phyloP scores from a whole-genome alignment of 768 basidiomycete genomes.

The Boletus edulis region DNA sequence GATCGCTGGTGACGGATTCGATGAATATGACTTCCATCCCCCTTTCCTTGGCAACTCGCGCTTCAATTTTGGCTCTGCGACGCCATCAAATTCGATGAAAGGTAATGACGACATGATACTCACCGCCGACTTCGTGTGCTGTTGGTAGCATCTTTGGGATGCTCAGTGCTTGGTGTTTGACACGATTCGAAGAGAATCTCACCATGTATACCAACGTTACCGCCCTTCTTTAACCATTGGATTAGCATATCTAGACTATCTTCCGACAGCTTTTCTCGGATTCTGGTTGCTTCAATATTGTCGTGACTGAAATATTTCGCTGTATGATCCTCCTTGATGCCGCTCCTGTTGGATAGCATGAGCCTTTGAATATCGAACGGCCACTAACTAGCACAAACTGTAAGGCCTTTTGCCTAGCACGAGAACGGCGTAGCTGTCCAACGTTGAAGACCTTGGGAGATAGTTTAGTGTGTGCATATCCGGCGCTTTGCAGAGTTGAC shows the following conservation, averaged over 20 bases:
- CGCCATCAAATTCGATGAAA: slow-evolving; percentile 1
- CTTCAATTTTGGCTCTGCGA: slow-evolving; percentile 75
- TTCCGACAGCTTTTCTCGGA: slow-evolving; percentile 79
- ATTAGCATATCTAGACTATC: slow-evolving; percentile 96
- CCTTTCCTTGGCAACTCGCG: slow-evolving; percentile 81
- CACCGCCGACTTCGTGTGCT: slow-evolving; percentile 76
- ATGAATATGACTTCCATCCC: slow-evolving; percentile 89
- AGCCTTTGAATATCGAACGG: background rate
- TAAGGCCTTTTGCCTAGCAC: slow-evolving; percentile 78
- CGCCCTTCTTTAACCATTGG: slow-evolving; percentile 90
- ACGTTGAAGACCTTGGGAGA: slow-evolving; percentile 88
- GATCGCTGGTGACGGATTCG: slow-evolving; percentile 94
- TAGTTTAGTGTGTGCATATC: background rate
- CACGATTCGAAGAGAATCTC: slow-evolving; percentile 13
- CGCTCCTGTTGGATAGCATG: slow-evolving; percentile 47
- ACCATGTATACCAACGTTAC: slow-evolving; percentile 99
- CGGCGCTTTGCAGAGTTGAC: background rate
- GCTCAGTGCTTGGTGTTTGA: background rate
- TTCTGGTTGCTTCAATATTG: slow-evolving; percentile 72
- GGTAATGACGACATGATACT: slow-evolving; percentile 13
- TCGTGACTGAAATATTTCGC: slow-evolving; percentile 87
- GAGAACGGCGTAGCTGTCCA: slow-evolving; percentile 85
- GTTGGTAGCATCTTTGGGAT: slow-evolving; percentile 85
- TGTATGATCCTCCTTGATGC: slow-evolving; percentile 88
- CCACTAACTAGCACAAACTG: slow-evolving; percentile 43